These are phyloP conservation scores for Saccharomyces pastorianus DNA, from an alignment of 1,139 yeast genomes.

Conservation along the genomic window DNA sequence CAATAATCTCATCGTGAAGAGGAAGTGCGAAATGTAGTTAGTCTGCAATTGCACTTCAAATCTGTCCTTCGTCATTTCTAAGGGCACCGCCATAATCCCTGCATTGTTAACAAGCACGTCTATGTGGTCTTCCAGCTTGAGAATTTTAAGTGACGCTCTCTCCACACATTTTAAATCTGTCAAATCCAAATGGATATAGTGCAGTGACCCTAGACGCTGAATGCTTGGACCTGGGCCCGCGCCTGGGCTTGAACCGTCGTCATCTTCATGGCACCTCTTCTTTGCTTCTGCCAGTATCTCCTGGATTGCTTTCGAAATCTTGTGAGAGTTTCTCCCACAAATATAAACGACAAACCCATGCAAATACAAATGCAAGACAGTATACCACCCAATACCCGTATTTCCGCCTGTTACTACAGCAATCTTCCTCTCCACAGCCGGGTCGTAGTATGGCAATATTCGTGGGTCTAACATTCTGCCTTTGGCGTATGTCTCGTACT, in stretches of 20 bases:
- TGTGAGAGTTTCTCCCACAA: conserved; percentile 57
- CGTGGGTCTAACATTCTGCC: conserved; percentile 20
- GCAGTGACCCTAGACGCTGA: conserved; percentile 47
- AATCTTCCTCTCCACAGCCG: conserved; percentile 41
- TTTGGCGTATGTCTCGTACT: neutral
- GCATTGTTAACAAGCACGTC: conserved; percentile 72
- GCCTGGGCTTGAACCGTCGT: conserved; percentile 5
- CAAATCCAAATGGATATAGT: conserved; percentile 55
- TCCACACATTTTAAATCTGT: conserved; percentile 51
- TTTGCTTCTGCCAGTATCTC: conserved; percentile 50
- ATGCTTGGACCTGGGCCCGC: neutral
- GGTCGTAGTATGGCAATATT: conserved; percentile 33
- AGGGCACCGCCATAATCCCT: conserved; percentile 74
- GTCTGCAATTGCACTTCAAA: conserved; percentile 78
- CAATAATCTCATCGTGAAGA: conserved; percentile 55
- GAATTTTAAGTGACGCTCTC: conserved; percentile 45
- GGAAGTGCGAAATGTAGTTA: conserved; percentile 67
- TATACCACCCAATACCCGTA: conserved; percentile 72
- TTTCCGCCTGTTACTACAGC: conserved; percentile 76
- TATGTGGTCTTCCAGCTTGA: conserved; percentile 42
- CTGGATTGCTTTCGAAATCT: conserved; percentile 48
- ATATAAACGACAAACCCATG: conserved; percentile 73
- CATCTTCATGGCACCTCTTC: conserved; percentile 15
- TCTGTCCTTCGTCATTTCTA: conserved; percentile 53
- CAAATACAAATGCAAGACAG: conserved; percentile 63